Base-by-base conservation (phyloP, 257 asterid genomes). In the Solanum dulcamara region DNA sequence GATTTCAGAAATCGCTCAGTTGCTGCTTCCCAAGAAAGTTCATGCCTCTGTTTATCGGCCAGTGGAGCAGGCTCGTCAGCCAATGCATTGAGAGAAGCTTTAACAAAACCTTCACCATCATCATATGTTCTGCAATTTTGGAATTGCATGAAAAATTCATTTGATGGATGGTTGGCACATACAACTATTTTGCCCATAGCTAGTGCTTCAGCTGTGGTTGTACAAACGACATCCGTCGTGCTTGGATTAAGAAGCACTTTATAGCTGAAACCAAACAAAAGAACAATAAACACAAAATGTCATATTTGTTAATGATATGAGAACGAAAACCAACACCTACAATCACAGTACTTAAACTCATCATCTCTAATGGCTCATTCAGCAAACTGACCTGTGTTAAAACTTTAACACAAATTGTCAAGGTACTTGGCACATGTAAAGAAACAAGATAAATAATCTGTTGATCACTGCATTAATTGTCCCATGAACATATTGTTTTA, bases 11-110 rank as follows among this genome's bases (percentile, higher is more conserved):
- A 97, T 81, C 99, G 91, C 28, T 93, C 94, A 2, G 98, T 97
- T 50, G 99, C 99, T 35, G 99, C 95, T 86, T 95, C 98, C 99
- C 99, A 97, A 20, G 98, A 97, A 81, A 97, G 95, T 89, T 94
- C 93, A 24, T 95, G 97, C 91, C 86, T 91, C 79, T 95, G 98
- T 5, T 89, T 94, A 74, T 92, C 94, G 7, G 98, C 91, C 40
- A 93, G 87, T 2, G 93, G 95, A 59, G 93, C 89, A 81, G 99
- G 99, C 85, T 91, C 91, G 67, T 95, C 98, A 55, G 91, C 66
- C 85, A 95, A 85, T 3, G 99, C 98, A 87, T 89, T 60, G 81
- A 60, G 75, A 51, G 95, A 92, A 87, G 96, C 97, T 90, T 86
- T 85, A 26, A 97, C 94, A 77, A 97, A 95, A 59, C 98, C 98